Base-by-base conservation (phyloP, 345 rosid genomes). In the Aquilaria sinensis region DNA sequence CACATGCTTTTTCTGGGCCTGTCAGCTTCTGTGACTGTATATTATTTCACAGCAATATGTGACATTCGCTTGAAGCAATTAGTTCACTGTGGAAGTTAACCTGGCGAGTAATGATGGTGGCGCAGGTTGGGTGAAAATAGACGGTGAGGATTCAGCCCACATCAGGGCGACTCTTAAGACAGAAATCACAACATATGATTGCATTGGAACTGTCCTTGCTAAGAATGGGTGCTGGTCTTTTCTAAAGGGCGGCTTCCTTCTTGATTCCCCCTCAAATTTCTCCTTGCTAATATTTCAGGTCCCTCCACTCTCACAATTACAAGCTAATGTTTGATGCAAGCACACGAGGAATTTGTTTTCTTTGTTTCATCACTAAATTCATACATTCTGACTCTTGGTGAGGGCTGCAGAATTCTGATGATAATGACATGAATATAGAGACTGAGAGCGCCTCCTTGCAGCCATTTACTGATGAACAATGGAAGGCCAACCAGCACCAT, bases 221-320 rank as follows among this genome's bases (percentile, higher is more conserved):
- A 72, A 74, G 58, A 59, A 13, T 53, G 96, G 89, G 41, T 92
- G 98, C 69, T 92, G 98, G 97, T 89, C 97, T 31, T 92, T 89
- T 75, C 96, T 92, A 68, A 92, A 92, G 69, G 98, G 98, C 15
- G 97, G 98, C 30, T 92, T 89, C 64, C 50, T 75, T 66, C 81
- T 87, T 46, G 56, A 78, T 60, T 76, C 82, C 23, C 76, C 91
- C 32, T 84, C 87, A 34, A 67, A 62, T 34, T 64, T 67, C 34
- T 69, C 96, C 41, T 57, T 72, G 2, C 65, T 92, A 43, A 70
- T 73, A 58, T 80, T 89, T 62, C 77, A 82, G 87, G 95, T 89
- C 43, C 47, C 43, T 0, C 43, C 43, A 37, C 0, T 60, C 56
- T 46, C 32, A n/a, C 23, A 4, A 13, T n/a, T 34, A 29, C 8